Conservation (phyloP, 495 filamentous ascomycete genomes). For the Penicillium angulare region DNA sequence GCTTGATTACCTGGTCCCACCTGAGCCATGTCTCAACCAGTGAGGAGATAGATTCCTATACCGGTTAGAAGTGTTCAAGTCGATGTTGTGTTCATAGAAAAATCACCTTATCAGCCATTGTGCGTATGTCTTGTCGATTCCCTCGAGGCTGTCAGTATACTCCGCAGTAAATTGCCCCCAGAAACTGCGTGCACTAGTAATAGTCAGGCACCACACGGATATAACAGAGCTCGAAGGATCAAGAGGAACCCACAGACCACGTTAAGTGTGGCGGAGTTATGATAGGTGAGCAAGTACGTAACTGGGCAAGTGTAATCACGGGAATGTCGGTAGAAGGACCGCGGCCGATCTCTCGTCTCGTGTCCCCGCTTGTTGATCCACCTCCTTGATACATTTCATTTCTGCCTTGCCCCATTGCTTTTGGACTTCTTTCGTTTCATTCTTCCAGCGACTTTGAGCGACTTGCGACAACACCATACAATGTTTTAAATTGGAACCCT, state of each 20-base stretch:
- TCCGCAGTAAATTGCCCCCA: no score
- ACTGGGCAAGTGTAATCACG: slow-evolving; percentile 13
- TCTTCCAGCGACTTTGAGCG: not conserved
- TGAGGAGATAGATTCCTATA: slow-evolving; percentile 33
- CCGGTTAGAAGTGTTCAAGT: not conserved
- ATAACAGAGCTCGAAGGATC: no score
- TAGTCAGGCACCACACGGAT: no score
- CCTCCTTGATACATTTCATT: slow-evolving; percentile 18
- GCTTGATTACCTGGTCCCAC: slow-evolving; percentile 53
- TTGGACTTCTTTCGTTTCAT: not conserved
- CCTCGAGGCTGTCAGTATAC: not conserved
- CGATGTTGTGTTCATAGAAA: not conserved
- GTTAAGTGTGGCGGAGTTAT: not conserved
- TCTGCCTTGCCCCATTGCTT: not conserved
- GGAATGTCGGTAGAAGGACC: slow-evolving; percentile 1
- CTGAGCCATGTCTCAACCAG: slow-evolving; percentile 58
- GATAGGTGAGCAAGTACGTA: not conserved
- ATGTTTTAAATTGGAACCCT: not conserved
- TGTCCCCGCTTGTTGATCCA: slow-evolving; percentile 21
- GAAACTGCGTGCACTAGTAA: no score
- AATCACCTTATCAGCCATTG: slow-evolving; percentile 20
- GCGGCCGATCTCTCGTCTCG: slow-evolving; percentile 23
- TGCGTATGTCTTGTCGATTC: not conserved
- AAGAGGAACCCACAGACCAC: no score
- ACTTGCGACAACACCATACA: not conserved